Conservation (phyloP, 2,329 filamentous ascomycete species). For the Paecilomyces variotii region DNA sequence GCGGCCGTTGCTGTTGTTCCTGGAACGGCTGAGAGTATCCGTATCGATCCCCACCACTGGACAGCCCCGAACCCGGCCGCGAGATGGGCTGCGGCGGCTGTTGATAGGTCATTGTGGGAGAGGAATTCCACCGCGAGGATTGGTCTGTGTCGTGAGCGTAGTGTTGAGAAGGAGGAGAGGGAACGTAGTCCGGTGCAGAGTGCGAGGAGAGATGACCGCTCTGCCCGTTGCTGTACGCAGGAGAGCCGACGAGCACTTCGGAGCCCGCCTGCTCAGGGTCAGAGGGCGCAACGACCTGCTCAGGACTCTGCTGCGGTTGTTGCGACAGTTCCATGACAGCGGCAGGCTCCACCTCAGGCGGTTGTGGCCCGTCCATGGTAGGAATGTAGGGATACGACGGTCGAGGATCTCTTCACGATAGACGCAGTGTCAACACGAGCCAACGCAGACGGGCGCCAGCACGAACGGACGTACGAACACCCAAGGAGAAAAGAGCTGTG, state of each 20-base stretch:
- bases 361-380: conserved; percentile 21
- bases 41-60: conserved; percentile 37
- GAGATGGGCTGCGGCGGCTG: conserved; percentile 30
- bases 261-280: conserved; percentile 24
- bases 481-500: conserved; percentile 5
- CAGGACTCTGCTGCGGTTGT: conserved; percentile 5
- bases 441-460: neutral
- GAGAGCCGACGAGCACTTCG: conserved; percentile 21
- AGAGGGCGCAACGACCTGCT: conserved; percentile 8
- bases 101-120: conserved; percentile 34
- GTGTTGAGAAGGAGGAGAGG: conserved; percentile 35
- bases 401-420: neutral
- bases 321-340: conserved; percentile 12
- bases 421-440: conserved; percentile 1
- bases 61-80: conserved; percentile 45
- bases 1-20: conserved; percentile 40
- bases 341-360: conserved; percentile 13
- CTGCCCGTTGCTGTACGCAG: conserved; percentile 28
- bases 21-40: conserved; percentile 42
- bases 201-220: conserved; percentile 43
- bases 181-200: conserved; percentile 31
- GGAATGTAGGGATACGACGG: neutral
- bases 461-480: conserved; percentile 13
- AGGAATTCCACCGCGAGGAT: conserved; percentile 28
- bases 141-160: conserved; percentile 44